Base-by-base conservation (phyloP, 805 yeast species). In the Brettanomyces custersianus region DNA sequence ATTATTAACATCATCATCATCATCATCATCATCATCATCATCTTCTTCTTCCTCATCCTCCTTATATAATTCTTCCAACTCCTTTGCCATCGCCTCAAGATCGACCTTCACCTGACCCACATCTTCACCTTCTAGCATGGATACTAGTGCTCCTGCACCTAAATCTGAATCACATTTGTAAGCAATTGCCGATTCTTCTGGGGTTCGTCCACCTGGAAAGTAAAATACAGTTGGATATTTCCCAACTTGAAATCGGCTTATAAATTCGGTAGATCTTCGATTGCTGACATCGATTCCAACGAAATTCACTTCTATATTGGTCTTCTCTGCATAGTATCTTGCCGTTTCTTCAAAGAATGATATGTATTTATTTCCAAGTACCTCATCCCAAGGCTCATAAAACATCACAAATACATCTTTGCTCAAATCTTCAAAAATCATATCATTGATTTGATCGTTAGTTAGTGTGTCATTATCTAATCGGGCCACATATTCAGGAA, bases 351-450 rank as follows among this genome's bases (percentile, higher is more conserved):
- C 61, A 40, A 53, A 58, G 34, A 52, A 53, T 7, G 63, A 55
- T 21, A 36, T 42, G 35, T 57, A 48, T 22, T 48, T 43, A 29
- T 55, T 48, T 12, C 51, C 57, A 57, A 66, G 59, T 6, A 42
- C 47, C 4, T 54, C 53, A 25, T 51, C 32, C 62, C 64, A 63
- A 2, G 68, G 64, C 2, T 62, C 55, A 17, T 49, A 48, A 40
- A 67, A 64, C 2, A 54, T 58, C 11, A 62, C 31, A 4, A 65
- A 19, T 1, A 55, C 40, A 16, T 52, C 56, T 13, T 40, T 39
- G 15, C n/a, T 15, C 8, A n/a, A 15, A 2, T 41, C 40, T 10
- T 38, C 29, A 25, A 40, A 46, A 9, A 52, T 36, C 10, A 20
- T 13, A 4, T 26, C 29, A n/a, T 49, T 41, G 4, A 49, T 41